Base-by-base conservation (phyloP, 2,329 filamentous ascomycete genomes). In the Chaetothyriales sp. region DNA sequence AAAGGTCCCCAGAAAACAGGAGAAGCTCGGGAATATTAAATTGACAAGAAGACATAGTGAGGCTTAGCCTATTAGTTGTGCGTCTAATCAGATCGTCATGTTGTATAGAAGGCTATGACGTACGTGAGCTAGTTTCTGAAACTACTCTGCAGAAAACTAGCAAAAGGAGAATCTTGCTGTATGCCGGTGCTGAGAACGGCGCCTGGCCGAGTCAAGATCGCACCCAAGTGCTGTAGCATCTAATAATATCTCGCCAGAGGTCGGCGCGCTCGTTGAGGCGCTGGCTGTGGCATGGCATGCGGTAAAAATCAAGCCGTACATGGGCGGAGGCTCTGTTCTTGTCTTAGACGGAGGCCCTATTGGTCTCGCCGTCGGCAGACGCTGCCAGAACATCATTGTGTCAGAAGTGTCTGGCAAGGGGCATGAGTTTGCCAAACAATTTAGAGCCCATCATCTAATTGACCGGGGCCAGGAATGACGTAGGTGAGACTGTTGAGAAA, bases 281-380 rank as follows among this genome's bases (percentile, higher is more conserved):
- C 64, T 78, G 0, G 69, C 75, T 3, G 76, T 79, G 1, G 76
- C 73, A 18, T 78, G 74, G 74, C 76, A 78, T 57, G 75, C 75
- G 1, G 73, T 78, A 33, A 71, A 73, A 46, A 68, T 73, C 49
- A 74, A 72, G 40, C 58, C 58, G 1, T 75, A 72, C 64, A 71
- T 73, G 56, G 60, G 64, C 4, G 70, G 69, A 18, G 68, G 75
- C 51, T 63, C 68, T 0, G 73, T 68, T 0, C 63, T 78, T 18
- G 66, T 79, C 15, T 64, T 78, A 1, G 76, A 76, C 15, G 74
- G 72, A 18, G 75, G 75, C 1, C 75, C 75, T 0, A 77, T 78
- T 53, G 75, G 76, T 7, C 68, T 78, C 5, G 66, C 72, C 1
- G 70, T 76, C 18, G 67, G 71, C 3, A 65, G 63, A 50, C 69